phyloP scores from a whole-genome alignment of 306 rosid species.

The Abrus pulchellus region DNA sequence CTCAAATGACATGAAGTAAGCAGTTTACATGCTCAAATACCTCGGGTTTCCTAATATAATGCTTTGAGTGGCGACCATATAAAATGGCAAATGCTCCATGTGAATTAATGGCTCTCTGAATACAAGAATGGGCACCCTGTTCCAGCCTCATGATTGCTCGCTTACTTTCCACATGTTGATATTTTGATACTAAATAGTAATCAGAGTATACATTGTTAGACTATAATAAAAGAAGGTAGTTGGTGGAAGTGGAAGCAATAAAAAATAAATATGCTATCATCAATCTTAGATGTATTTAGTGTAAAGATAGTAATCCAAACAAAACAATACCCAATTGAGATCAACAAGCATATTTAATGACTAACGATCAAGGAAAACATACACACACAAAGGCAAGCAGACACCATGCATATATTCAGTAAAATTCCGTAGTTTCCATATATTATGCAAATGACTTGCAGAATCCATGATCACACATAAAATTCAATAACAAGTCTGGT shows the following conservation, averaged over 20 bases:
- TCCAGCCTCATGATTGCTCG: slow-evolving; percentile 82
- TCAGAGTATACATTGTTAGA: slow-evolving; percentile 41
- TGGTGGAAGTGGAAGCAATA: background rate
- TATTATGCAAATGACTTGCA: slow-evolving; percentile 12
- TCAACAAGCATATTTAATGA: slow-evolving; percentile 22
- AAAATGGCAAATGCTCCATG: slow-evolving; percentile 92
- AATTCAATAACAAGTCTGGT: slow-evolving; percentile 12
- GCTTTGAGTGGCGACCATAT: slow-evolving; percentile 74
- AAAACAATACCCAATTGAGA: slow-evolving; percentile 9
- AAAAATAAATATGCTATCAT: slow-evolving; percentile 6
- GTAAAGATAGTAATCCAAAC: background rate
- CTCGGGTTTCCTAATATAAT: slow-evolving; percentile 91
- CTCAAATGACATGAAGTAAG: slow-evolving; percentile 24
- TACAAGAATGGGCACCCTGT: slow-evolving; percentile 76
- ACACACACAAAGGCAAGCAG: slow-evolving; percentile 1
- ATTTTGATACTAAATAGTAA: slow-evolving; percentile 68
- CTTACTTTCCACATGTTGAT: slow-evolving; percentile 75
- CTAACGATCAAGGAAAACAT: slow-evolving; percentile 37
- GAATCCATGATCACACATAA: background rate
- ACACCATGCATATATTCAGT: slow-evolving; percentile 14
- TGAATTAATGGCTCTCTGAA: slow-evolving; percentile 83
- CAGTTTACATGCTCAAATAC: slow-evolving; percentile 55
- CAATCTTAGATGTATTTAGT: slow-evolving; percentile 11
- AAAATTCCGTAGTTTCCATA: slow-evolving; percentile 1
- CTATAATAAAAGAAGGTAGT: slow-evolving; percentile 26